Evolutionary conservation across 2,329 filamentous ascomycete species (phyloP).

Genomic region (Corinectria fuckeliana): DNA sequence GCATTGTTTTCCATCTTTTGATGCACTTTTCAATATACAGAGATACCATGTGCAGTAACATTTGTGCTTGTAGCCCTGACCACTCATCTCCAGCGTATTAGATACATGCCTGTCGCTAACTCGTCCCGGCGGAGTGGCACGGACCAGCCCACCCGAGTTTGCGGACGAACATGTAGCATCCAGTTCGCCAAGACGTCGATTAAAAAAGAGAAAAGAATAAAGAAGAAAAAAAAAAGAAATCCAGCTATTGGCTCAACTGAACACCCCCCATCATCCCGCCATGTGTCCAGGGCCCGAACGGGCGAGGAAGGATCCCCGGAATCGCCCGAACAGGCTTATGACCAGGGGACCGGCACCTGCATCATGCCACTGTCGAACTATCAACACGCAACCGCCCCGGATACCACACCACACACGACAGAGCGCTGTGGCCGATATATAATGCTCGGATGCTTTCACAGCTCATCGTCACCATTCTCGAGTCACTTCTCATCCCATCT

Average conservation of each 20-base stretch:
- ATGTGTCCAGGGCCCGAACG: neutral
- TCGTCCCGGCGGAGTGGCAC: neutral
- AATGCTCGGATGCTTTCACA: slow-evolving; percentile 4
- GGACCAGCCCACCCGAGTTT: neutral
- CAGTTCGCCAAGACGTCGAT: neutral
- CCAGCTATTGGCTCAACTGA: neutral
- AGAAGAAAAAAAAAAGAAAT: neutral
- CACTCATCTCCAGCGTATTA: neutral
- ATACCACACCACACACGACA: slow-evolving; percentile 14
- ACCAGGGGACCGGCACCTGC: slow-evolving; percentile 19
- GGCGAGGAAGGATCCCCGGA: slow-evolving; percentile 13
- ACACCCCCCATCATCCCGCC: neutral
- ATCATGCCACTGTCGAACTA: slow-evolving; percentile 37
- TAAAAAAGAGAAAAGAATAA: neutral
- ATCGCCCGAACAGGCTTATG: slow-evolving; percentile 22
- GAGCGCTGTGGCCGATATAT: slow-evolving; percentile 22
- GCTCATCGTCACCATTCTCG: slow-evolving; percentile 22
- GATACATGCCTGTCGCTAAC: neutral
- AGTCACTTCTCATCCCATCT: slow-evolving; percentile 19
- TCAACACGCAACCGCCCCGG: slow-evolving; percentile 26
- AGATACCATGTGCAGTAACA: neutral
- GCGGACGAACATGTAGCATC: neutral
- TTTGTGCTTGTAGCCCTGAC: neutral
- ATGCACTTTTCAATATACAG: neutral
- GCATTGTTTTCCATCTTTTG: neutral